Conservation (phyloP, 208 protist genomes). For the Leptomonas pyrrhocoris region DNA sequence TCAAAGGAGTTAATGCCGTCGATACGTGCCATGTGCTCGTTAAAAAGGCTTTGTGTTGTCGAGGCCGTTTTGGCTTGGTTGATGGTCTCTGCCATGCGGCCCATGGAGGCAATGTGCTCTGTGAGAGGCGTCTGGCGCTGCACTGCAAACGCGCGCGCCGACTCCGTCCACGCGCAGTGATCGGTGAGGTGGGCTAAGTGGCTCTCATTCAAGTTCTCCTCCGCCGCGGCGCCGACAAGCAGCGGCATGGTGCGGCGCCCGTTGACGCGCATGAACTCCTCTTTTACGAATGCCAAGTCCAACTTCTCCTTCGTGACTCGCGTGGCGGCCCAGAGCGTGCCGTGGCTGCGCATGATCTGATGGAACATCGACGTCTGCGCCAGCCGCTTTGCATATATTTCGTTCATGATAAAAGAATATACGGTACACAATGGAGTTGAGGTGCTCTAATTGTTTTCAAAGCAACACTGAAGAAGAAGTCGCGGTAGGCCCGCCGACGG, state of each 20-base stretch:
- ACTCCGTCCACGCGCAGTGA: slow-evolving; percentile 84
- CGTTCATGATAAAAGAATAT: slow-evolving; percentile 59
- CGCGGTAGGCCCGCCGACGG: too few relatives aligned
- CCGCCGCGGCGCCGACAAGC: slow-evolving; percentile 71
- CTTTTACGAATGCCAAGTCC: slow-evolving; percentile 75
- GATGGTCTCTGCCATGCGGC: slow-evolving; percentile 87
- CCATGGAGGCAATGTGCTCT: slow-evolving; percentile 84
- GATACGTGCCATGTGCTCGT: slow-evolving; percentile 76
- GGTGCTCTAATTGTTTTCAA: too few relatives aligned
- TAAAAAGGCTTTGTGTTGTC: slow-evolving; percentile 72
- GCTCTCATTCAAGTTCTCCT: slow-evolving; percentile 55
- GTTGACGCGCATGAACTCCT: slow-evolving; percentile 91
- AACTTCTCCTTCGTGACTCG: slow-evolving; percentile 86
- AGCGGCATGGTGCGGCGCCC: slow-evolving; percentile 82
- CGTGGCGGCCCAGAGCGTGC: slow-evolving; percentile 87
- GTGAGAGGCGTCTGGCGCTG: slow-evolving; percentile 86
- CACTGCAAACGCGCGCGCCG: slow-evolving; percentile 73
- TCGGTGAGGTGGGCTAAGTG: slow-evolving; percentile 84
- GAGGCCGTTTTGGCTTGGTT: slow-evolving; percentile 63
- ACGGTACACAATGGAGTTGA: too few relatives aligned
- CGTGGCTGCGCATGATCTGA: slow-evolving; percentile 85
- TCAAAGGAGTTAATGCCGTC: slow-evolving; percentile 87
- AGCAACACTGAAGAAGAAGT: not conserved
- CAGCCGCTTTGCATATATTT: slow-evolving; percentile 79
- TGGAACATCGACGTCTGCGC: slow-evolving; percentile 89